Conservation (phyloP, 164 flowering plant species). For the Tetrastigma voinierianum region DNA sequence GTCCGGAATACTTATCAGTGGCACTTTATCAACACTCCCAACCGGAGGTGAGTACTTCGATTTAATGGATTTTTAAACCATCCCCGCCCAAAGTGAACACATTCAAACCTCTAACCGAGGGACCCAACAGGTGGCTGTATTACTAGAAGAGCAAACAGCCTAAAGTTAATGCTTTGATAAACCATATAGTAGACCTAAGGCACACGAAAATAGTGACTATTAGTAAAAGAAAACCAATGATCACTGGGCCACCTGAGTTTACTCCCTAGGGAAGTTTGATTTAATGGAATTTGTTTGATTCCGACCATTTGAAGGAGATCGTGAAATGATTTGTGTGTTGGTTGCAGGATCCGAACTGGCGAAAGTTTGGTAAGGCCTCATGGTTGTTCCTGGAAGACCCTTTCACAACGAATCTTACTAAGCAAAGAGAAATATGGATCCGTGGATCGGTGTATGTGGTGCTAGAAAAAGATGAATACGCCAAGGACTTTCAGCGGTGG, state of each 20-base stretch:
- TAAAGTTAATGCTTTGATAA: no score
- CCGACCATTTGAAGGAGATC: no score
- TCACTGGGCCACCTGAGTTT: no score
- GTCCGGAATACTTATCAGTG: conserved; percentile 12
- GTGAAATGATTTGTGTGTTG: not conserved
- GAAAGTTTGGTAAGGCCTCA: conserved; percentile 13
- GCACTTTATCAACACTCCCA: conserved; percentile 9
- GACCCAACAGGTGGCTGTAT: no score
- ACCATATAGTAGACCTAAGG: no score
- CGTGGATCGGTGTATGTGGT: conserved; percentile 15
- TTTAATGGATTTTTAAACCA: no score
- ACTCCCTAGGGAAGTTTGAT: no score
- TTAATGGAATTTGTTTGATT: not conserved
- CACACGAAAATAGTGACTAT: no score
- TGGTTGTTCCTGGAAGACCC: conserved; percentile 5
- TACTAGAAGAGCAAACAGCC: no score
- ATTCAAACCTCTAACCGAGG: no score
- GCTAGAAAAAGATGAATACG: conserved; percentile 8
- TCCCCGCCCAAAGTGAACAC: no score
- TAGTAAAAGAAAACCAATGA: no score
- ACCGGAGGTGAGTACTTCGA: conserved; percentile 20
- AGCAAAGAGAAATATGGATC: conserved; percentile 10
- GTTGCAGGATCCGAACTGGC: conserved; percentile 14
- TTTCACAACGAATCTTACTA: not conserved
- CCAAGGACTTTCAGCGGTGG: conserved; percentile 19